phyloP scores from a whole-genome alignment of 805 yeast species.

The Ogataea ramenticola region DNA sequence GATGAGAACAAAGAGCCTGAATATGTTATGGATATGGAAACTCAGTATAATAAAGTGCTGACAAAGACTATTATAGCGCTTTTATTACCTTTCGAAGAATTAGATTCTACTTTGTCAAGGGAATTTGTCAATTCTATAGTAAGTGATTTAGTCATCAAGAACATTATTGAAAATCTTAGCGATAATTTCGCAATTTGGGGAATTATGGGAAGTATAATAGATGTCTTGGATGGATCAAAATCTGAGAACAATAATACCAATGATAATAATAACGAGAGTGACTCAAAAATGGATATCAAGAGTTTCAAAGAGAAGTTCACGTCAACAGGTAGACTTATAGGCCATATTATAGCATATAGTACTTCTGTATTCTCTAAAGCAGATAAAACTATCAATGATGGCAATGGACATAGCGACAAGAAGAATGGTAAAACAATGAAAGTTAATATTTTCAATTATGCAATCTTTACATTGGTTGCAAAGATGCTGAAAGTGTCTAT shows the following conservation, averaged over 20 bases:
- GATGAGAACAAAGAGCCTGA: not conserved
- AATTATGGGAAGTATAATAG: slow-evolving; percentile 19
- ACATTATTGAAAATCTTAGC: slow-evolving; percentile 34
- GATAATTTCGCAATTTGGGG: slow-evolving; percentile 48
- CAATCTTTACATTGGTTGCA: slow-evolving; percentile 16
- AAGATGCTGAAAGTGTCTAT: slow-evolving; percentile 9
- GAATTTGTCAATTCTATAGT: slow-evolving; percentile 33
- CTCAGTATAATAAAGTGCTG: slow-evolving; percentile 29
- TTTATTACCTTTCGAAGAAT: slow-evolving; percentile 34
- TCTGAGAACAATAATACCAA: not conserved
- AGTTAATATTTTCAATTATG: slow-evolving; percentile 6
- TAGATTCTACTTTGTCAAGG: slow-evolving; percentile 30
- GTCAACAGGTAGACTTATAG: slow-evolving; percentile 9
- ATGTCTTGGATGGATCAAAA: slow-evolving; percentile 5
- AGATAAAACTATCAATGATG: not conserved
- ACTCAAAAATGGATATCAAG: not conserved
- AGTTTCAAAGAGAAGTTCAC: slow-evolving; percentile 7
- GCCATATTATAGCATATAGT: slow-evolving; percentile 22
- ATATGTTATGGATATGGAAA: slow-evolving; percentile 11
- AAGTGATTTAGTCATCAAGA: slow-evolving; percentile 35
- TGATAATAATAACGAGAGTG: not conserved
- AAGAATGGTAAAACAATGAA: no score
- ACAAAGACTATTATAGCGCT: slow-evolving; percentile 26
- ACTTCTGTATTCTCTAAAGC: slow-evolving; percentile 16
- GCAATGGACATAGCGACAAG: not conserved